phyloP scores from a whole-genome alignment of 129 eudicot species.

The Apium graveolens region DNA sequence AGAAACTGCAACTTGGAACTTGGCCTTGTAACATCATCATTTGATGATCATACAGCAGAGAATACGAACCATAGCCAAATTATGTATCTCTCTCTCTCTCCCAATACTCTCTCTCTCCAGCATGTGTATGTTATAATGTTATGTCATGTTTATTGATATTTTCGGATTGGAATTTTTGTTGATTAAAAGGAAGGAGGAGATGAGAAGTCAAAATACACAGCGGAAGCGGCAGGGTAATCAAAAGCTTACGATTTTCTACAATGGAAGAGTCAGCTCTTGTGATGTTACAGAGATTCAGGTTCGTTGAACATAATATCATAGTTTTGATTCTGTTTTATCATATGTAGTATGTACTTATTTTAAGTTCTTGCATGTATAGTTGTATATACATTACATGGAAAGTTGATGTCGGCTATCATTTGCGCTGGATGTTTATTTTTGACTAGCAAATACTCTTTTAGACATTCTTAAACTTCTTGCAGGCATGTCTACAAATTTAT shows the following conservation, averaged over 20 bases:
- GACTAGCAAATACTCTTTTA: not conserved
- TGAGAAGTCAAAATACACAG: not conserved
- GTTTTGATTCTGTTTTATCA: not conserved
- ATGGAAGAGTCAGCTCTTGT: slow-evolving; percentile 7
- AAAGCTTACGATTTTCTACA: slow-evolving; percentile 11
- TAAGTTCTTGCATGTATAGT: too few species aligned
- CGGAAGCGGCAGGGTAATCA: not conserved
- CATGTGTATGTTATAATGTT: not conserved
- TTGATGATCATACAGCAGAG: slow-evolving; percentile 16
- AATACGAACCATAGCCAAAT: slow-evolving; percentile 11
- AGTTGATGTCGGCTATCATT: not conserved
- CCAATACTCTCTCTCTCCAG: not conserved
- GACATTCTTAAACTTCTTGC: not conserved
- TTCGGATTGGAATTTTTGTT: not conserved
- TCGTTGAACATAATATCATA: not conserved
- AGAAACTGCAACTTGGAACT: slow-evolving; percentile 66
- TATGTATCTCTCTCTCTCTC: not conserved
- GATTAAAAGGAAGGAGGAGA: slow-evolving; percentile 3
- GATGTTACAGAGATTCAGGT: slow-evolving; percentile 13
- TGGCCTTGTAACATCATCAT: slow-evolving; percentile 54
- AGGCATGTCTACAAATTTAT: not conserved
- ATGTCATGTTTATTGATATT: not conserved
- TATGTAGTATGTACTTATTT: not conserved
- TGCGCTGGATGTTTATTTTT: not conserved
- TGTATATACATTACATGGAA: too few species aligned